Evolutionary conservation across 768 basidiomycete species (phyloP), one percentile per base, ranked within the genome.

Genomic region (Strobilomyces dryophilus): DNA sequence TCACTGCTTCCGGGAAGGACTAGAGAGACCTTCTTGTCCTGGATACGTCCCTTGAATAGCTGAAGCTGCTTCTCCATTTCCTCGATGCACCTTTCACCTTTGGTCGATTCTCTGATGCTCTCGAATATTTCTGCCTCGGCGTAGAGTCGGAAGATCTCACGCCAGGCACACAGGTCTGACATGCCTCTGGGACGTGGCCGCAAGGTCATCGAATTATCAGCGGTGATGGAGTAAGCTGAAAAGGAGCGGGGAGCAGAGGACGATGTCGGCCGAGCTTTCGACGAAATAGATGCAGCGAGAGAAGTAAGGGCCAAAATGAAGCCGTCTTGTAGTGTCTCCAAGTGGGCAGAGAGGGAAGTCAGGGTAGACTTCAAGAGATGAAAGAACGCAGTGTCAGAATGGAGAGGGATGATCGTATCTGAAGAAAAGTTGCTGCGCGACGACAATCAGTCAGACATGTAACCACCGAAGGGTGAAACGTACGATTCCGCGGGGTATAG

Each of bases 141-240:
- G 68, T 95, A 97, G 3, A 95, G 70, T 53, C 85, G 84, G 63
- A 98, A 95, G 27, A 97, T 85, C 69, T 92, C 84, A 21, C 95
- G 75, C 95, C 95, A 97, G 7, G 82, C 78, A 64, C 90, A 92
- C 8, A 98, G 70, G 60, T 98, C 94, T 11, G 70, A 53, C 64
- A 71, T 55, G 39, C 69, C 51, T 57, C 70, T 59, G 15, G 42
- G 21, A 59, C 60, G 1, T 74, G 77, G 64, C 80, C 77, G 8
- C 74, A 74, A 12, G 74, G 74, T 52, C 20, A 26, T 43, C 4
- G 49, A 49, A 32, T 69, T 68, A 32, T 31, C 14, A 17, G 50
- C 47, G 2, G 56, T 41, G 32, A 54, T 42, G 2, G 74, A 73
- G 51, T 74, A 65, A 6, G 71, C 59, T 3, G 66, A 65, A 58